Conservation (phyloP, 2,329 filamentous ascomycete genomes). For the Ascochyta fabae region DNA sequence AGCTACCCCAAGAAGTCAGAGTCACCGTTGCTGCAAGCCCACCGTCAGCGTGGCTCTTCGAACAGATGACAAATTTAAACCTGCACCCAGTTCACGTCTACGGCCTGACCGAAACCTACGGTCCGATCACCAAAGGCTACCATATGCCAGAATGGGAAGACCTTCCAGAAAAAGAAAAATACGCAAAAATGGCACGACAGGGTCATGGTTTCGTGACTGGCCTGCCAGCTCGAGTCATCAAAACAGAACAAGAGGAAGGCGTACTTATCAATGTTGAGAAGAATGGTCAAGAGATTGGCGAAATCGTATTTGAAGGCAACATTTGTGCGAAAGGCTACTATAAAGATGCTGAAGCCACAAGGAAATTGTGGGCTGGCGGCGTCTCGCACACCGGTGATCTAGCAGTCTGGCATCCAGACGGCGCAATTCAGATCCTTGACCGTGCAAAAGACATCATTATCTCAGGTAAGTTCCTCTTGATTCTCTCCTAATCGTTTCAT, state of each 20-base stretch:
- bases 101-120: constrained; percentile 86
- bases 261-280: constrained; percentile 70
- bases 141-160: constrained; percentile 83
- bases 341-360: constrained; percentile 85
- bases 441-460: constrained; percentile 98
- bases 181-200: constrained; percentile 88
- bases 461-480: constrained; percentile 65
- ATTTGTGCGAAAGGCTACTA: constrained; percentile 93
- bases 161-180: constrained; percentile 77
- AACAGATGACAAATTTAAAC: constrained; percentile 89
- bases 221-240: constrained; percentile 81
- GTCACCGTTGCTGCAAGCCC: constrained; percentile 95
- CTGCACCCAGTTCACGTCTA: constrained; percentile 93
- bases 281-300: constrained; percentile 78
- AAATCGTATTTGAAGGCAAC: constrained; percentile 88
- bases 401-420: constrained; percentile 91
- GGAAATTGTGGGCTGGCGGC: constrained; percentile 85
- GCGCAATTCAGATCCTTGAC: constrained; percentile 89
- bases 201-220: constrained; percentile 89
- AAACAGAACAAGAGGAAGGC: constrained; percentile 73
- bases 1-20: constrained; percentile 71
- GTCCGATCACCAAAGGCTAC: constrained; percentile 94
- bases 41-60: constrained; percentile 87
- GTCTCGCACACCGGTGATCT: constrained; percentile 89
- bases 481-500: not conserved